These are phyloP conservation scores for Ophiostoma tasmaniense DNA, from an alignment of 2,329 filamentous ascomycete species.

Conservation along the genomic window DNA sequence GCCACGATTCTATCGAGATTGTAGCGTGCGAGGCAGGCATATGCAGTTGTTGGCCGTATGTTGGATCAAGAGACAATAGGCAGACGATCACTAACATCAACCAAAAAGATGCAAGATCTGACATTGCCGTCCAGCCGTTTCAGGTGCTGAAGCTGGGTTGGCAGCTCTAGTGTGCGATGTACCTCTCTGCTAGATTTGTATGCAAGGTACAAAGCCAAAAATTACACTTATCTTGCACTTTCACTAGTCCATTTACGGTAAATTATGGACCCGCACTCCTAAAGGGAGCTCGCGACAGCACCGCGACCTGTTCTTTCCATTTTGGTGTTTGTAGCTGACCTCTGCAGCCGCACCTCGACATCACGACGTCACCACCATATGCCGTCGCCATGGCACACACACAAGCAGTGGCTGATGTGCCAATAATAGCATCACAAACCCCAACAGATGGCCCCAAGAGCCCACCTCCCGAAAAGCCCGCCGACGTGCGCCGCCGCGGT, in stretches of 20 bases:
- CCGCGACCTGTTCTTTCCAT: conserved; percentile 4
- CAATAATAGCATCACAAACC: neutral
- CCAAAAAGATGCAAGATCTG: neutral
- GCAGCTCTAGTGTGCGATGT: neutral
- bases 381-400: conserved; percentile 5
- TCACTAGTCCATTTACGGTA: neutral
- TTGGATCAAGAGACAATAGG: neutral
- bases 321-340: neutral
- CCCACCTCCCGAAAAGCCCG: conserved; percentile 70
- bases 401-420: conserved; percentile 1
- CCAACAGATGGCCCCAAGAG: conserved; percentile 17
- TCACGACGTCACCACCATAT: conserved; percentile 3
- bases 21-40: neutral
- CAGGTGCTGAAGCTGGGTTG: neutral
- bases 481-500: conserved; percentile 60
- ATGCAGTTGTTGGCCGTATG: neutral
- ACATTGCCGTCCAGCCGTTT: neutral
- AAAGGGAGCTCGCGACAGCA: neutral
- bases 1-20: neutral
- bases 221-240: neutral
- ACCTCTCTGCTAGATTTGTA: neutral
- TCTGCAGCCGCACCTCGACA: neutral
- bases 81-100: neutral
- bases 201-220: neutral
- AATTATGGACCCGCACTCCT: neutral